A percentile compares a stretch with the other conserved stretches of the same genome.
phyloP scores from a whole-genome alignment of 345 rosid genomes.

The Lagerstroemia speciosa region DNA sequence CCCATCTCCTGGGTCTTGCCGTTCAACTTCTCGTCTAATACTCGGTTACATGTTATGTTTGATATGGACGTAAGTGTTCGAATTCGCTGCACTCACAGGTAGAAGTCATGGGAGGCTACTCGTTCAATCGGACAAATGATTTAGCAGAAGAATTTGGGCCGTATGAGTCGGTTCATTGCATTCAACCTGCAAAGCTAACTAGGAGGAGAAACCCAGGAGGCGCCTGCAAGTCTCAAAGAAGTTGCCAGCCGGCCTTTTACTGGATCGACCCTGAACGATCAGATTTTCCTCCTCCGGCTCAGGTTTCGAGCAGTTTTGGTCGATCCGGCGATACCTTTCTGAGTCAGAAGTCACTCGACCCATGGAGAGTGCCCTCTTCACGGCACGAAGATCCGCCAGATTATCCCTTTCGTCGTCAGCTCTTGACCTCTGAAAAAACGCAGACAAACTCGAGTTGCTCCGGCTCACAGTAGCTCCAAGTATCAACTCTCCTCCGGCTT shows the following conservation, averaged over 20 bases:
- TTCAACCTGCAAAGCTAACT: not conserved
- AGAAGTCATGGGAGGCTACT: no score
- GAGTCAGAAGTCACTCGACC: not conserved
- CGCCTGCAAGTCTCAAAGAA: not conserved
- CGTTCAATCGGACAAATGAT: no score
- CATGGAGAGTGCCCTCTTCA: not conserved
- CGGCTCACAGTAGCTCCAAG: not conserved
- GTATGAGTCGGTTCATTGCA: not conserved
- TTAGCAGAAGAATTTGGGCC: no score
- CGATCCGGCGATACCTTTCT: not conserved
- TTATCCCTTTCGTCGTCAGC: not conserved
- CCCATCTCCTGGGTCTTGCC: no score
- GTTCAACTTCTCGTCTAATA: no score
- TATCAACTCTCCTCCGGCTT: not conserved
- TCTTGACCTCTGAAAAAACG: not conserved
- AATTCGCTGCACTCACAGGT: no score
- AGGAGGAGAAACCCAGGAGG: not conserved
- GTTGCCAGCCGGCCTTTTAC: not conserved
- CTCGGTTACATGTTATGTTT: no score
- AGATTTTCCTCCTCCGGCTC: not conserved
- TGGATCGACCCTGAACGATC: not conserved
- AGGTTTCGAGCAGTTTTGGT: not conserved
- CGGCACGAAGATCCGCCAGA: not conserved
- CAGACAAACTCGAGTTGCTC: conserved; percentile 1
- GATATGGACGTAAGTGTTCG: no score